Evolutionary conservation across 164 flowering plant genomes (phyloP), one percentile per base, ranked within the genome.

Genomic region (Umbilicus rupestris): DNA sequence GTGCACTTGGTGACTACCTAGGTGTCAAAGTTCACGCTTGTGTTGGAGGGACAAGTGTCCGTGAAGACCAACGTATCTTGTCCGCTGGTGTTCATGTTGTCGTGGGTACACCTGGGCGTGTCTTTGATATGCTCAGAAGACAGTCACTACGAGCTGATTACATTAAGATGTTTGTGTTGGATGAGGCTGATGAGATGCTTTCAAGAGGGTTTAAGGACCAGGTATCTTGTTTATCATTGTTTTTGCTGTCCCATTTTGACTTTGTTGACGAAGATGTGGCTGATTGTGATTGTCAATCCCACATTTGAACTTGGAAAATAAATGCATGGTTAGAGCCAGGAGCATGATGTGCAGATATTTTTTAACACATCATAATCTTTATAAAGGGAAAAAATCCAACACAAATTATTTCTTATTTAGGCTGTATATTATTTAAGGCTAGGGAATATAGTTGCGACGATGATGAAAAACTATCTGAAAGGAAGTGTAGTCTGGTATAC

Each of bases 1-100:
- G 88, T 22, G 87, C 90, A 1, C 82, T 86, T 58, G 90, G 90
- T 50, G 90, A 86, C 70, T 86, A 82, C 68, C 78, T 84, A 41
- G 84, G 86, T 42, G 90, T 84, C 19, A 81, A 77, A 70, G 90
- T 86, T 9, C 90, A 86, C 79, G 88, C 88, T 47, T 86, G 90
- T 79, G 88, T 84, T 65, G 88, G 88, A 72, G 88, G 88, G 16
- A 84, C 88, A 16, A 84, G 84, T 69, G 85, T 84, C 35, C 79
- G 80, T 30, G 85, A 84, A 70, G 87, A 84, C 64, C 84, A 79
- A 33, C 84, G 82, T 28, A 82, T 82, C 63, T 79, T 84, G 9
- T 65, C 74, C 6, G 76, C 70, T 68, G 88, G 88, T 0, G 86
- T 84, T 57, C 88, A 82, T 80, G 84, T 80, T 60, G 88, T 84